Evolutionary conservation across 495 filamentous ascomycete genomes (phyloP).

Genomic region (Aspergillus bertholletiae): DNA sequence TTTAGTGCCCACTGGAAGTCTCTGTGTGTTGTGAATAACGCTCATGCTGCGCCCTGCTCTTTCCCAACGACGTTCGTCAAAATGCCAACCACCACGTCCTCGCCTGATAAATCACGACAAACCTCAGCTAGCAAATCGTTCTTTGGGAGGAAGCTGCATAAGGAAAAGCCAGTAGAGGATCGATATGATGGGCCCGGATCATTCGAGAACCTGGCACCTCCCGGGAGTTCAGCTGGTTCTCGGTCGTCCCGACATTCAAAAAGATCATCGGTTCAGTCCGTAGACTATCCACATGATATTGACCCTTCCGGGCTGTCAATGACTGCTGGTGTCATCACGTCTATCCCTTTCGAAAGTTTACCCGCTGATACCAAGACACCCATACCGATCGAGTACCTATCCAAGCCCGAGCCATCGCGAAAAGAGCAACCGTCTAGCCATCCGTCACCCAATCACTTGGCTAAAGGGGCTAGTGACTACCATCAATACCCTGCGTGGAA

Average conservation of each 20-base stretch:
- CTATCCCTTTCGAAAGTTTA: conserved; percentile 84
- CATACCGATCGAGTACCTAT: conserved; percentile 71
- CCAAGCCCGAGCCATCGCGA: conserved; percentile 64
- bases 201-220: conserved; percentile 46
- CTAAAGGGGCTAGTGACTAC: conserved; percentile 72
- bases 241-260: conserved; percentile 78
- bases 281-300: conserved; percentile 51
- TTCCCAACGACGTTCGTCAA: conserved; percentile 37
- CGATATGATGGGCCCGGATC: conserved; percentile 53
- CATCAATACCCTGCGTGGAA: conserved; percentile 86
- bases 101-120: conserved; percentile 74
- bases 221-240: conserved; percentile 58
- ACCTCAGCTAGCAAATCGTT: conserved; percentile 84
- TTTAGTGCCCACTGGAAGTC: neutral
- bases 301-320: conserved; percentile 59
- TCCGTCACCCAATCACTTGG: conserved; percentile 75
- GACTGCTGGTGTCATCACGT: conserved; percentile 82
- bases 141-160: conserved; percentile 73
- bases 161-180: conserved; percentile 61
- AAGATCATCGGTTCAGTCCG: conserved; percentile 69
- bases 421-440: conserved; percentile 42
- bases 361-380: conserved; percentile 63
- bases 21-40: conserved; percentile 15
- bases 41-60: conserved; percentile 43
- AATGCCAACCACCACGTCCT: conserved; percentile 56